These are phyloP conservation scores for Mycena latifolia DNA, from an alignment of 768 basidiomycete genomes.

Conservation along the genomic window DNA sequence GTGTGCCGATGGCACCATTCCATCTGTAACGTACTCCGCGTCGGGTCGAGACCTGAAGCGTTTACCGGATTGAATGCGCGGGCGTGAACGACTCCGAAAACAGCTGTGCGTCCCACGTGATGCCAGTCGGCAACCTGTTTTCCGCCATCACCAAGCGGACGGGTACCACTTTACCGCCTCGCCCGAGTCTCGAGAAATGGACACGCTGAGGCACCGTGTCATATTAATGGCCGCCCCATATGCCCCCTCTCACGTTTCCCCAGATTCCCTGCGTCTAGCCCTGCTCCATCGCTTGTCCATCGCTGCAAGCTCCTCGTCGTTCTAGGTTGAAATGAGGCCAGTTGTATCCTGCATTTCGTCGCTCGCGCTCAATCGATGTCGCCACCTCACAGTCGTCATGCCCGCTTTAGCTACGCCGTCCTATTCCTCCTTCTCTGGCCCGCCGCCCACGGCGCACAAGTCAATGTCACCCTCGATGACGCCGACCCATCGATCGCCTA, in stretches of 20 bases:
- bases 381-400: slow-evolving; percentile 4
- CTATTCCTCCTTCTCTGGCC: slow-evolving; percentile 24
- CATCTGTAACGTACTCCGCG: background rate
- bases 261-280: slow-evolving; percentile 16
- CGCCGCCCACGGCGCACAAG: slow-evolving; percentile 37
- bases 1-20: too few species aligned
- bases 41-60: background rate
- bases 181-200: slow-evolving; percentile 5
- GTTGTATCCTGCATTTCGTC: background rate
- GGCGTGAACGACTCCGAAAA: too few species aligned
- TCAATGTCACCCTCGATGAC: slow-evolving; percentile 55
- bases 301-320: background rate
- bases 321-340: slow-evolving; percentile 17
- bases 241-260: slow-evolving; percentile 34
- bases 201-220: background rate
- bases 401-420: slow-evolving; percentile 12
- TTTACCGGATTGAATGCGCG: too few species aligned
- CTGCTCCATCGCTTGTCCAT: background rate
- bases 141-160: slow-evolving; percentile 16
- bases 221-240: slow-evolving; percentile 18
- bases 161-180: slow-evolving; percentile 16
- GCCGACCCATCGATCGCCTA: slow-evolving; percentile 54
- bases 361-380: background rate
- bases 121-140: background rate
- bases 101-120: too few species aligned